phyloP scores from a whole-genome alignment of 306 rosid genomes.

The Glycine tomentella region DNA sequence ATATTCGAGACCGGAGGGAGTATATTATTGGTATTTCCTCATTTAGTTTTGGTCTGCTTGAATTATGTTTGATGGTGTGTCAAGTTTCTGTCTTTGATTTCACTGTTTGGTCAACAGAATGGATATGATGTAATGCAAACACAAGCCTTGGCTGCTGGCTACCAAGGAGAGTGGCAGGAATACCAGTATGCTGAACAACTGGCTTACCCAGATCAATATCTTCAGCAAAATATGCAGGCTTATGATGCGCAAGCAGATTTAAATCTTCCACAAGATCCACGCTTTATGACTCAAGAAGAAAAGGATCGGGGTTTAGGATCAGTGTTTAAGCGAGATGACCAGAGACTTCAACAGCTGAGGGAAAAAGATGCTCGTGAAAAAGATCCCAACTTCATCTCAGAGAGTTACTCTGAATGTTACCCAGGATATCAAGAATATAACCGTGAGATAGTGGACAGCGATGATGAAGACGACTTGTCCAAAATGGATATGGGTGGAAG shows the following conservation, averaged over 20 bases:
- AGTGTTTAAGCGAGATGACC: conserved; percentile 97
- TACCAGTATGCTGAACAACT: conserved; percentile 92
- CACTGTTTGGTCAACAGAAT: conserved; percentile 62
- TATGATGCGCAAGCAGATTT: conserved; percentile 73
- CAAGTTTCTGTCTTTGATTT: conserved; percentile 45
- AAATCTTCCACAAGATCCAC: conserved; percentile 74
- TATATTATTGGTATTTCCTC: background rate
- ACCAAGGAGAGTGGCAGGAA: conserved; percentile 94
- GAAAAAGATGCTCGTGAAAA: conserved; percentile 98
- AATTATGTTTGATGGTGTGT: conserved; percentile 37
- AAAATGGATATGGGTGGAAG: conserved; percentile 99
- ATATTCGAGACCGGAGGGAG: too few species aligned
- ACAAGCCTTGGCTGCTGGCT: conserved; percentile 83
- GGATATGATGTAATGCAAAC: conserved; percentile 80
- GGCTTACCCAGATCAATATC: conserved; percentile 91
- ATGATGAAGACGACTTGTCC: conserved; percentile 95
- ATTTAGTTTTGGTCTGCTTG: conserved; percentile 7
- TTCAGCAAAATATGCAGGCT: conserved; percentile 80
- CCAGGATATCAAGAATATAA: conserved; percentile 99
- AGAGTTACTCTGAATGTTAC: conserved; percentile 98
- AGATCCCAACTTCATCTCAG: conserved; percentile 97
- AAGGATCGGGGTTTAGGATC: conserved; percentile 98
- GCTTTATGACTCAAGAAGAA: conserved; percentile 98
- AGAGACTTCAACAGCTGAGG: conserved; percentile 95
- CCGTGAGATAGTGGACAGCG: conserved; percentile 95